Evolutionary conservation across 2,329 filamentous ascomycete species (phyloP).

Genomic region (Penicillium sp.): DNA sequence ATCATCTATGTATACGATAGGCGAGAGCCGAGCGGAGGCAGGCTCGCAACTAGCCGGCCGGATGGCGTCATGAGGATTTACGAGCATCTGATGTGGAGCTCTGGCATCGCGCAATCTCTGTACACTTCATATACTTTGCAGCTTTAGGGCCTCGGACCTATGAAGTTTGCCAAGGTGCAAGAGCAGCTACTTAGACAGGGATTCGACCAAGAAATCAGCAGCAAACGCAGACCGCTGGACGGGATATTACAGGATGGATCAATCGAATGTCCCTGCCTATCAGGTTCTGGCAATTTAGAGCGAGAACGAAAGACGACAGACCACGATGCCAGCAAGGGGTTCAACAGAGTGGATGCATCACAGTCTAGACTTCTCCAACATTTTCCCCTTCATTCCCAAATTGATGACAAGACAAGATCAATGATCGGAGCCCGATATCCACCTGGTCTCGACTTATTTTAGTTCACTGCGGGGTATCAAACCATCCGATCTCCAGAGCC

Average conservation of each 20-base stretch:
- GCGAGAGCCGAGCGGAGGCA: conserved; percentile 15
- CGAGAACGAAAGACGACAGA: no score
- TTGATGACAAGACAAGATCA: background rate
- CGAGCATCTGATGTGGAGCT: background rate
- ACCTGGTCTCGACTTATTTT: background rate
- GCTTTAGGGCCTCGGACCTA: background rate
- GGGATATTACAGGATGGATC: background rate
- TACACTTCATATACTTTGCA: no score
- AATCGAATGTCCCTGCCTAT: background rate
- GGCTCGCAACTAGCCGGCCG: conserved; percentile 1
- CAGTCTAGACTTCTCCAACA: background rate
- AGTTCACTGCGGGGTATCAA: conserved; percentile 5
- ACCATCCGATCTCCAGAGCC: background rate
- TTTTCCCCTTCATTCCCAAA: background rate
- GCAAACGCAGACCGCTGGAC: background rate
- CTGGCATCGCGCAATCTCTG: background rate
- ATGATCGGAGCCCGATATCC: background rate
- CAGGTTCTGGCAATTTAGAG: no score
- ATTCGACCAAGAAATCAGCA: background rate
- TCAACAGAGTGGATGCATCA: background rate
- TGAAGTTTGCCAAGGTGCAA: background rate
- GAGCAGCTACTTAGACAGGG: background rate
- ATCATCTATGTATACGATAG: conserved; percentile 7
- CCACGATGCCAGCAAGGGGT: background rate
- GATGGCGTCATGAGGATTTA: conserved; percentile 10